A percentile compares a stretch with the other conserved stretches of the same genome.
phyloP scores from a whole-genome alignment of 2,329 filamentous ascomycete species.

The Sordariomycetes sp. region DNA sequence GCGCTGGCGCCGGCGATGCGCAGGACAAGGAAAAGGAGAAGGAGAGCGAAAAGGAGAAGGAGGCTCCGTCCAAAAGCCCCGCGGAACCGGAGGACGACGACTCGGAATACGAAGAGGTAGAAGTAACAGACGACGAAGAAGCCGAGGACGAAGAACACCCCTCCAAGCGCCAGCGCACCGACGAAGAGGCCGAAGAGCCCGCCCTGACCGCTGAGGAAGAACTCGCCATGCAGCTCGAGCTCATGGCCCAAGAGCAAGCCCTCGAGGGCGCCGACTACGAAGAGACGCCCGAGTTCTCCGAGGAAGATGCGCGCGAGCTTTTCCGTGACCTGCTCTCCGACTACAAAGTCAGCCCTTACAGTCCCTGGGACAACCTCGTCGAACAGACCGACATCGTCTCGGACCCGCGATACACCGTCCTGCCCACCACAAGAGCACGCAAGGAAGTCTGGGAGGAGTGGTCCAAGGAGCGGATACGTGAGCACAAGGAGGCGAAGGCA shows the following conservation, averaged over 20 bases:
- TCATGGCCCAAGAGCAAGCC: conserved; percentile 78
- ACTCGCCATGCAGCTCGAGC: conserved; percentile 80
- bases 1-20: conserved; percentile 6
- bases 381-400: conserved; percentile 72
- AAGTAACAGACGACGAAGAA: conserved; percentile 41
- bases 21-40: background rate
- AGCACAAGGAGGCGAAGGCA: conserved; percentile 58
- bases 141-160: conserved; percentile 17
- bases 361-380: conserved; percentile 80
- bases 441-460: conserved; percentile 77
- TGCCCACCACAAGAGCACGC: conserved; percentile 68
- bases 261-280: conserved; percentile 68
- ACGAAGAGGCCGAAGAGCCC: conserved; percentile 38
- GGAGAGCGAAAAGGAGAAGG: background rate
- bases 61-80: background rate
- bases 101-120: conserved; percentile 64
- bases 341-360: conserved; percentile 70
- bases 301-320: conserved; percentile 62
- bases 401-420: conserved; percentile 74
- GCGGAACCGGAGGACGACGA: conserved; percentile 29
- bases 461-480: conserved; percentile 63
- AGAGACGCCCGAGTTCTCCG: conserved; percentile 57
- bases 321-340: conserved; percentile 85
- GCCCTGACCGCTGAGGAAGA: conserved; percentile 90
- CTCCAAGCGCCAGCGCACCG: conserved; percentile 52